Percentiles rank a stretch among this genome's conserved stretches.
phyloP scores from a whole-genome alignment of 768 basidiomycete species.

The Megacollybia marginata region DNA sequence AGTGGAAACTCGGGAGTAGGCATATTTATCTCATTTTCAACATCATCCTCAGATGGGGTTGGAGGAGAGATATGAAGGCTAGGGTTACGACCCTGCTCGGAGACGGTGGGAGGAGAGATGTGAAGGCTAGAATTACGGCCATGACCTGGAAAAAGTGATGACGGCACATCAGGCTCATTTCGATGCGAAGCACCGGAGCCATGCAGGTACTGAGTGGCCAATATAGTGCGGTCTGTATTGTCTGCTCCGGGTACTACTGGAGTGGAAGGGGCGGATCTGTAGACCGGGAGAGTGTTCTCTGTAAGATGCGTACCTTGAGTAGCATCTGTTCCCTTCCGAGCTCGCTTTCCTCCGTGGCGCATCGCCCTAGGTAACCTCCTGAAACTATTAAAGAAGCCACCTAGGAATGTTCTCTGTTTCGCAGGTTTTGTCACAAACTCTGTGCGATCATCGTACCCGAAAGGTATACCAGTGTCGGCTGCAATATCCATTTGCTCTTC shows the following conservation, averaged over 20 bases:
- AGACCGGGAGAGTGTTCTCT: conserved; percentile 11
- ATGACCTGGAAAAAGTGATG: not conserved
- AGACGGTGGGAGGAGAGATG: not conserved
- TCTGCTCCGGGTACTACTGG: conserved; percentile 2
- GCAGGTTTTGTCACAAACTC: not conserved
- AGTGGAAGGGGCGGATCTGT: conserved; percentile 9
- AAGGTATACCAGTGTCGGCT: not conserved
- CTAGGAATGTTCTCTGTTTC: conserved; percentile 4
- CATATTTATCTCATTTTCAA: no score
- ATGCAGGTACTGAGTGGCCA: not conserved
- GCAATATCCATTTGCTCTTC: not conserved
- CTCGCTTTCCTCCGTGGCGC: conserved; percentile 2
- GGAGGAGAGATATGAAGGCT: not conserved
- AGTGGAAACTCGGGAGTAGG: no score
- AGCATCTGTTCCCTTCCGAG: conserved; percentile 4
- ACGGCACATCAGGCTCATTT: not conserved
- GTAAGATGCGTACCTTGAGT: conserved; percentile 7
- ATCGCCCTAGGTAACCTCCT: conserved; percentile 9
- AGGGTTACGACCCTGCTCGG: not conserved
- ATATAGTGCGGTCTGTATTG: not conserved
- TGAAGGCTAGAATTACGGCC: not conserved
- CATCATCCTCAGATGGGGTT: not conserved
- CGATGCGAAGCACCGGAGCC: not conserved
- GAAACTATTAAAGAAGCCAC: conserved; percentile 11
- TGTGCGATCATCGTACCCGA: not conserved